Conservation (phyloP, 2,329 filamentous ascomycete genomes). For the Fusarium secorum region DNA sequence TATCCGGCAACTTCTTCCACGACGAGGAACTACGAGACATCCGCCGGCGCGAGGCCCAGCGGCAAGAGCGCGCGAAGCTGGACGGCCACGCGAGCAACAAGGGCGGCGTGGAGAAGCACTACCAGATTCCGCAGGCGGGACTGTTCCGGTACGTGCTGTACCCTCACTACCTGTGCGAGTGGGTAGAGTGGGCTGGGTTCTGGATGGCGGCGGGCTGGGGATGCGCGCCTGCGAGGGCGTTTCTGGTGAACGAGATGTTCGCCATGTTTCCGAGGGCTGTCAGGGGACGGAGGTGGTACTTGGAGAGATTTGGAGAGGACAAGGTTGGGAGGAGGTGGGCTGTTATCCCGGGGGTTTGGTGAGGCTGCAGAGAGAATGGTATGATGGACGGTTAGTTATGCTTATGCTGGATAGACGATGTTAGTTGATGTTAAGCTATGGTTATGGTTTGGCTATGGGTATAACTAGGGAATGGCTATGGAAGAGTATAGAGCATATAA, state of each 20-base stretch:
- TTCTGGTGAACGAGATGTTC: constrained; percentile 85
- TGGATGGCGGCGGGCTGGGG: constrained; percentile 75
- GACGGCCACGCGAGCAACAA: constrained; percentile 31
- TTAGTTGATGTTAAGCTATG: neutral
- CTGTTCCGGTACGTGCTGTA: constrained; percentile 85
- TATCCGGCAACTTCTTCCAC: constrained; percentile 84
- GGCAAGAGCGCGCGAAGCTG: constrained; percentile 54
- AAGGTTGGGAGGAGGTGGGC: constrained; percentile 79
- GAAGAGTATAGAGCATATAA: neutral
- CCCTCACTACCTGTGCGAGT: constrained; percentile 96
- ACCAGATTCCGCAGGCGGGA: constrained; percentile 84
- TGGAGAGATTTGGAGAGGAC: constrained; percentile 84
- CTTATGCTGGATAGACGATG: constrained; percentile 9
- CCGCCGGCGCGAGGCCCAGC: constrained; percentile 70
- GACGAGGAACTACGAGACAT: constrained; percentile 92
- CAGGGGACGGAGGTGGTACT: constrained; percentile 85
- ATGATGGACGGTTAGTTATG: neutral
- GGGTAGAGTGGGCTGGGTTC: constrained; percentile 94
- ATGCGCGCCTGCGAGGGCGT: constrained; percentile 79
- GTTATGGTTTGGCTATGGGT: neutral
- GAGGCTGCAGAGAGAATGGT: constrained; percentile 48
- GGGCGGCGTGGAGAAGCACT: constrained; percentile 71
- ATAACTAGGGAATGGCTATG: neutral
- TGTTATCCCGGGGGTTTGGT: constrained; percentile 65
- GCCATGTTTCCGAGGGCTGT: constrained; percentile 90